Conservation (phyloP, 2,329 filamentous ascomycete species). For the Cordyceps cicadae region DNA sequence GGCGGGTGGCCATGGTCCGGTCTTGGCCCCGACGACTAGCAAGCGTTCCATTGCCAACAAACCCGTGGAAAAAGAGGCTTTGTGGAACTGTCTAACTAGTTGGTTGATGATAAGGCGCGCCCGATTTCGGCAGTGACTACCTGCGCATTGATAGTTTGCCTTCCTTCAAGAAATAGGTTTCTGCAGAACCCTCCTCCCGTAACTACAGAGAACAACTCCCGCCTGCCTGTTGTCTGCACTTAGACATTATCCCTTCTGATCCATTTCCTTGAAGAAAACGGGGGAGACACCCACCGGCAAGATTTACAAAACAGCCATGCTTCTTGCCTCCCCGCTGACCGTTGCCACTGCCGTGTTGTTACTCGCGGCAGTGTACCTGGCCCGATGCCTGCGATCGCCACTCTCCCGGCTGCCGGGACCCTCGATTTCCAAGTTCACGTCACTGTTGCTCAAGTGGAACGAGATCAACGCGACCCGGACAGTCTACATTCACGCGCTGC, state of each 20-base stretch:
- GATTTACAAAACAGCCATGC: neutral
- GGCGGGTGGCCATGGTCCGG: conserved; percentile 1
- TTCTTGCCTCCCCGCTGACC: conserved; percentile 22
- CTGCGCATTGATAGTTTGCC: neutral
- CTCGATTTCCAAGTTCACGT: conserved; percentile 38
- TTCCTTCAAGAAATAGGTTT: neutral
- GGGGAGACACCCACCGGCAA: neutral
- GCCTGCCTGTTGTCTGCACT: neutral
- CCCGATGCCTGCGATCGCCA: conserved; percentile 25
- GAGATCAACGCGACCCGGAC: conserved; percentile 47
- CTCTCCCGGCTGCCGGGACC: conserved; percentile 40
- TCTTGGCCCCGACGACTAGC: neutral
- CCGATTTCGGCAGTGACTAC: neutral
- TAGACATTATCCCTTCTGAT: neutral
- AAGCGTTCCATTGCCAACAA: neutral
- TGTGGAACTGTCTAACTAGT: conserved; percentile 1
- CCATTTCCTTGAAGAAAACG: too few relatives aligned
- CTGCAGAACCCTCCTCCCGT: neutral
- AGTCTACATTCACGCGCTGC: conserved; percentile 46
- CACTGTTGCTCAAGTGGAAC: conserved; percentile 44
- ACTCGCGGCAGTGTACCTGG: conserved; percentile 19
- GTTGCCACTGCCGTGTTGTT: conserved; percentile 18
- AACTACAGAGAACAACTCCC: neutral
- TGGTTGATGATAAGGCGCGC: conserved; percentile 1
- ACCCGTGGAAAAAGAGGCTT: neutral